Conservation (phyloP, 1,284 basidiomycete species). For the Leccinum fuscescens region DNA sequence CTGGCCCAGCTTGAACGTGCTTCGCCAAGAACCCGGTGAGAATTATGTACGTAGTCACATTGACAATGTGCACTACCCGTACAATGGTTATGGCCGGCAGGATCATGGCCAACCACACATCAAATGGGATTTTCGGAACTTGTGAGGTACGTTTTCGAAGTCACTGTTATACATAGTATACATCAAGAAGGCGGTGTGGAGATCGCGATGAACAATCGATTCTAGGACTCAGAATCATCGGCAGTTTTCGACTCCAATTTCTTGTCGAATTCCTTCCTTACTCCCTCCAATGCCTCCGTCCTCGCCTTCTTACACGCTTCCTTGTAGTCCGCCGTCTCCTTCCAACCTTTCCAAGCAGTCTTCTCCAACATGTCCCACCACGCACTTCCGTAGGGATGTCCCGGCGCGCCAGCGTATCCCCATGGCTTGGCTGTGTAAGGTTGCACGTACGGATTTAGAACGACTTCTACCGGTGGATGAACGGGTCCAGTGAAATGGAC, state of each 20-base stretch:
- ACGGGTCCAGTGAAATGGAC: conserved; percentile 61
- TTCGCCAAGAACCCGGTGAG: neutral
- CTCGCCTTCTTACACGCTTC: conserved; percentile 18
- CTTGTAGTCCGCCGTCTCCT: conserved; percentile 27
- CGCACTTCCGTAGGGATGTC: conserved; percentile 47
- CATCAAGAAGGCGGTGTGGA: neutral
- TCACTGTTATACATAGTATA: neutral
- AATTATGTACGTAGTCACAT: neutral
- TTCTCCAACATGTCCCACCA: conserved; percentile 48
- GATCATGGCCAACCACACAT: neutral
- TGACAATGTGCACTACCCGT: neutral
- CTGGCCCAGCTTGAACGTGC: neutral
- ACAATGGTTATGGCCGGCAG: neutral
- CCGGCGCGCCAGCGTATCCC: conserved; percentile 54
- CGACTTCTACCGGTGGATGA: conserved; percentile 43
- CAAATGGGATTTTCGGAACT: neutral
- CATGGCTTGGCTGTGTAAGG: conserved; percentile 56
- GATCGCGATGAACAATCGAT: neutral
- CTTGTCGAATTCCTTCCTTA: conserved; percentile 11
- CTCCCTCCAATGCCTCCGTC: conserved; percentile 7
- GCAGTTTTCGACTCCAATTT: neutral
- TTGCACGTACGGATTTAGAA: conserved; percentile 52
- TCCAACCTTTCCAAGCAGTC: conserved; percentile 44
- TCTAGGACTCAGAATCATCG: neutral
- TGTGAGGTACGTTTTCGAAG: neutral